Evolutionary conservation across 73 alveolate genomes (phyloP).

Genomic region (Paramecium biaurelia): DNA sequence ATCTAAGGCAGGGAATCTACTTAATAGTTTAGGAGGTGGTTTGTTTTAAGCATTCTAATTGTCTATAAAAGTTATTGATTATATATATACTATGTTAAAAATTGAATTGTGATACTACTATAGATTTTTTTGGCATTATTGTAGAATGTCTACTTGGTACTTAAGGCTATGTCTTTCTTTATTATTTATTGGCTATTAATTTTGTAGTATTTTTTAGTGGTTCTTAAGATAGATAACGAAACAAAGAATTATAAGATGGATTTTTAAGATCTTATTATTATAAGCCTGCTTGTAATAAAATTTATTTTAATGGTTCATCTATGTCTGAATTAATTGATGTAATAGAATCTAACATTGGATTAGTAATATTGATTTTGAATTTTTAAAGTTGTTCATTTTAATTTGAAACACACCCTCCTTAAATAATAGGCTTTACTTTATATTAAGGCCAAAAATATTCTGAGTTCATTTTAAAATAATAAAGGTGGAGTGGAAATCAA

Average conservation of each 20-base stretch:
- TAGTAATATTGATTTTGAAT: not conserved
- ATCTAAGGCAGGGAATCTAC: not conserved
- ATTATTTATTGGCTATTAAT: not conserved
- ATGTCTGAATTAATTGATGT: not conserved
- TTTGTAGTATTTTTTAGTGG: not conserved
- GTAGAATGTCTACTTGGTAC: conserved; percentile 14
- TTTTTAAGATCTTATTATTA: not conserved
- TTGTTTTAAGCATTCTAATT: not conserved
- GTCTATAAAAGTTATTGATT: not conserved
- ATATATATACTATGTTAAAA: not conserved
- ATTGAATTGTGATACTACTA: not conserved
- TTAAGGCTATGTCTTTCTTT: not conserved
- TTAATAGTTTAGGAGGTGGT: not conserved
- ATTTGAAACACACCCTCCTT: not conserved
- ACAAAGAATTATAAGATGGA: not conserved
- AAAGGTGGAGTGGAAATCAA: not conserved
- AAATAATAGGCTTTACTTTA: not conserved
- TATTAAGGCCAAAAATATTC: conserved; percentile 24
- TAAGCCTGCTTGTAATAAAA: not conserved
- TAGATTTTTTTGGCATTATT: not conserved
- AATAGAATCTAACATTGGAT: not conserved
- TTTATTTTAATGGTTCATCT: not conserved
- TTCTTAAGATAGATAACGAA: not conserved
- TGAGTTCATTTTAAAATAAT: not conserved
- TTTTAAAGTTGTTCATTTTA: not conserved